phyloP scores from a whole-genome alignment of 805 yeast genomes.

The Lipomyces starkeyi region DNA sequence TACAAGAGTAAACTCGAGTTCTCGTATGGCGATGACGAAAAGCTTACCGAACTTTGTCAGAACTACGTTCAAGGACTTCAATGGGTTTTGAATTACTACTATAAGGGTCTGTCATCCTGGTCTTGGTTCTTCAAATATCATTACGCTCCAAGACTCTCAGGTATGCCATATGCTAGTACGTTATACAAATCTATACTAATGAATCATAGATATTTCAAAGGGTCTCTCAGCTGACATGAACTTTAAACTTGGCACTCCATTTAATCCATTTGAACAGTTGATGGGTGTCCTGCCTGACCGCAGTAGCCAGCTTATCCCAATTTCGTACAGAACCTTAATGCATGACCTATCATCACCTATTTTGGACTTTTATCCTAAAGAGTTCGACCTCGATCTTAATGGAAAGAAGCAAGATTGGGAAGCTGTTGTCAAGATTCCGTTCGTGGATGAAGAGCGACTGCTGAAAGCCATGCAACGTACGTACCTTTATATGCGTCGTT shows the following conservation, averaged over 20 bases:
- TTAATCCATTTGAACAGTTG: conserved; percentile 91
- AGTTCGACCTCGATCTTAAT: conserved; percentile 86
- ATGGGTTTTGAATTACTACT: conserved; percentile 94
- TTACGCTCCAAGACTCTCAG: conserved; percentile 90
- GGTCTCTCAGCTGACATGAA: conserved; percentile 65
- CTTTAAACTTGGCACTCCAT: conserved; percentile 77
- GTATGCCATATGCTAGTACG: not conserved
- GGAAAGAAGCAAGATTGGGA: conserved; percentile 98
- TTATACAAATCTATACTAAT: too few species aligned
- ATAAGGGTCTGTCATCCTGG: conserved; percentile 93
- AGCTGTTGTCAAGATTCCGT: conserved; percentile 90
- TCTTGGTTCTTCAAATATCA: conserved; percentile 91
- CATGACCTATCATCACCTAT: conserved; percentile 85
- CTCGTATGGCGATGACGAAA: conserved; percentile 61
- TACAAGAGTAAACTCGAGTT: conserved; percentile 82
- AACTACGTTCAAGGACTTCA: conserved; percentile 94
- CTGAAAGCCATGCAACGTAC: conserved; percentile 68
- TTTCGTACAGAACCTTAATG: conserved; percentile 74
- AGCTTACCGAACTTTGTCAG: conserved; percentile 66
- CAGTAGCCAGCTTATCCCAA: conserved; percentile 79
- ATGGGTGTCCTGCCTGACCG: conserved; percentile 98
- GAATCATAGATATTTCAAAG: conserved; percentile 60
- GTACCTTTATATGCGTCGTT: not conserved
- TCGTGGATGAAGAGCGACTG: conserved; percentile 83
- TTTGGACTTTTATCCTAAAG: conserved; percentile 85